Base-by-base conservation (phyloP, 2,329 filamentous ascomycete genomes). In the Venturia asperata region DNA sequence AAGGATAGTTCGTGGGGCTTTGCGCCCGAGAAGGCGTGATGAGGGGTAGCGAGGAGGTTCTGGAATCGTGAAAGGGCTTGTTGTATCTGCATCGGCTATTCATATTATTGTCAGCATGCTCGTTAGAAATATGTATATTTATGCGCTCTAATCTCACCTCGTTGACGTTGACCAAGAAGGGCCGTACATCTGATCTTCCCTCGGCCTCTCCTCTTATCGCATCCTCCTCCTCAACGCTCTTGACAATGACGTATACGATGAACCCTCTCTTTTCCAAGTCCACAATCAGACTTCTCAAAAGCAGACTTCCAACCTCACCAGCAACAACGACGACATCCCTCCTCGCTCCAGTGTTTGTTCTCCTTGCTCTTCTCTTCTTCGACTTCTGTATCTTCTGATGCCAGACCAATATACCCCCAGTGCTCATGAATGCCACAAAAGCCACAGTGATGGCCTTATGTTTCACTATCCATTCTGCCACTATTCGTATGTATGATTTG, bases 211-310 rank as follows among this genome's bases (percentile, higher is more conserved):
- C 83, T 67, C 90, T 85, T 17, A 97, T 87, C 68, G 89, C 79
- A 43, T 87, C 82, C 74, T 97, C 92, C 70, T 97, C 93, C 71
- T 96, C 90, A 66, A 87, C 79, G n/a, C 86, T 91, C 68, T 86
- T 88, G 71, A 92, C 93, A 0, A 96, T 90, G 67, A 99, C 82
- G 75, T 92, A 99, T 65, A 97, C 91, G 67, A 97, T 90, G 75
- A 95, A 97, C 5, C 94, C 94, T 68, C 92, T 86, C 67, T 92
- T 83, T 77, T 97, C 94, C 69, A 99, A 81, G 73, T 99, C 94
- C 61, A 92, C 78, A 1, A 91, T 87, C 64, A 97, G 80, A 13
- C 91, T 91, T 71, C 87, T 88, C 7, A 91, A 93, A 72, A 97
- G 82, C 19, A 92, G 89, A 71, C 96, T 87, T 62, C 88, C 85